phyloP scores from a whole-genome alignment of 257 asterid species.

The Prunella vulgaris region DNA sequence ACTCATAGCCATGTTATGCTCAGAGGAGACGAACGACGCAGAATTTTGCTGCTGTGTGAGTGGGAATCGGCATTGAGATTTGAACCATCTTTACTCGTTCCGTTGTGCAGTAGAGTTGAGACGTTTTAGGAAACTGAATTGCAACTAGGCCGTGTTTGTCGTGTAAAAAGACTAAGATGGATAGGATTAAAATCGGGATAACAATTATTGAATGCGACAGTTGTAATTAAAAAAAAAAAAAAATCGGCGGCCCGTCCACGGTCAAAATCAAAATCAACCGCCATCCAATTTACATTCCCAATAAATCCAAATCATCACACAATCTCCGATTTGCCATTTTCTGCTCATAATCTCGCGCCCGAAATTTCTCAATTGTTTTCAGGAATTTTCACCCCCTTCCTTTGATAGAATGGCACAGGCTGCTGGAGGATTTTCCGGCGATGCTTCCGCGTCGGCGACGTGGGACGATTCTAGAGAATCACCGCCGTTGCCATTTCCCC shows the following conservation, averaged over 20 bases:
- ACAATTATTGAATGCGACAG: too few relatives aligned
- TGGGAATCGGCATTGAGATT: conserved; percentile 10
- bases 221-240: too few relatives aligned
- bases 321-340: not conserved
- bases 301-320: not conserved
- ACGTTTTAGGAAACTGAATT: conserved; percentile 5
- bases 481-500: conserved; percentile 65
- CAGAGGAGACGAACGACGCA: conserved; percentile 6
- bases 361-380: not conserved
- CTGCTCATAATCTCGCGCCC: not conserved
- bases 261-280: conserved; percentile 3
- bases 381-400: not conserved
- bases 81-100: conserved; percentile 17
- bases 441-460: conserved; percentile 28
- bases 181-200: not conserved
- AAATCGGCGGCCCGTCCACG: not conserved
- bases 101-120: not conserved
- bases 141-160: not conserved
- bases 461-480: conserved; percentile 34
- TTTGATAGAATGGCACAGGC: conserved; percentile 29
- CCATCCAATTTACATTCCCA: not conserved
- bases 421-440: too few relatives aligned
- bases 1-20: not conserved
- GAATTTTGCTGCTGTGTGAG: conserved; percentile 8
- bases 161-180: not conserved